phyloP scores from a whole-genome alignment of 306 rosid genomes.

The Vigna unguiculata region DNA sequence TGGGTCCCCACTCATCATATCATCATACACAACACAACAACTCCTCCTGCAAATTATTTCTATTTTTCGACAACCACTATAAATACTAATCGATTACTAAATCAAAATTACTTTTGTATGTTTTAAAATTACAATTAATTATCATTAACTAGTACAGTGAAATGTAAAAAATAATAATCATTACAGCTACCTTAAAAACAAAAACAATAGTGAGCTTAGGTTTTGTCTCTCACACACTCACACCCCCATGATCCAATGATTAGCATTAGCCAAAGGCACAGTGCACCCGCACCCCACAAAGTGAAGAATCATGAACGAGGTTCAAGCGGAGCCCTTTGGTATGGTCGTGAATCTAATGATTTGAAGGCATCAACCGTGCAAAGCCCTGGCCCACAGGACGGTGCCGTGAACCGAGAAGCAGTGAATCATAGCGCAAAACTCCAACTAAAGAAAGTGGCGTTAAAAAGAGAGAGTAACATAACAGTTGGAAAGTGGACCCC shows the following conservation, averaged over 20 bases:
- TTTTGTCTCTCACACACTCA: slow-evolving; percentile 4
- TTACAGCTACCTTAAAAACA: slow-evolving; percentile 7
- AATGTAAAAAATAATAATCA: not conserved
- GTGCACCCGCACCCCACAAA: slow-evolving; percentile 9
- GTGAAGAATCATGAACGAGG: slow-evolving; percentile 1
- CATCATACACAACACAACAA: slow-evolving; percentile 31
- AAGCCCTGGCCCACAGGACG: not conserved
- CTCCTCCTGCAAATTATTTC: too few relatives aligned
- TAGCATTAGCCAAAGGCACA: slow-evolving; percentile 19
- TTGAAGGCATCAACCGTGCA: slow-evolving; percentile 11
- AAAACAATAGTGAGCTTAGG: not conserved
- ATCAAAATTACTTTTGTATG: too few relatives aligned
- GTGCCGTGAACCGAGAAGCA: slow-evolving; percentile 20
- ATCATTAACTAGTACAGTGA: too few relatives aligned
- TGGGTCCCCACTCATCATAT: slow-evolving; percentile 48
- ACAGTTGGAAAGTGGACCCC: slow-evolving; percentile 47
- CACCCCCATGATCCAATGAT: slow-evolving; percentile 37
- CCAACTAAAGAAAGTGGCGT: not conserved
- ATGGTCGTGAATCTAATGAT: slow-evolving; percentile 20
- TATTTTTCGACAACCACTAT: too few relatives aligned
- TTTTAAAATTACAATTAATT: too few relatives aligned
- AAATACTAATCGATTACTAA: too few relatives aligned
- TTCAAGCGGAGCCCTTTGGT: not conserved
- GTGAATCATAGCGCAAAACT: slow-evolving; percentile 21
- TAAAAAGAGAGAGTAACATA: not conserved